Base-by-base conservation (phyloP, 1,284 basidiomycete genomes). In the Naganishia sp. region DNA sequence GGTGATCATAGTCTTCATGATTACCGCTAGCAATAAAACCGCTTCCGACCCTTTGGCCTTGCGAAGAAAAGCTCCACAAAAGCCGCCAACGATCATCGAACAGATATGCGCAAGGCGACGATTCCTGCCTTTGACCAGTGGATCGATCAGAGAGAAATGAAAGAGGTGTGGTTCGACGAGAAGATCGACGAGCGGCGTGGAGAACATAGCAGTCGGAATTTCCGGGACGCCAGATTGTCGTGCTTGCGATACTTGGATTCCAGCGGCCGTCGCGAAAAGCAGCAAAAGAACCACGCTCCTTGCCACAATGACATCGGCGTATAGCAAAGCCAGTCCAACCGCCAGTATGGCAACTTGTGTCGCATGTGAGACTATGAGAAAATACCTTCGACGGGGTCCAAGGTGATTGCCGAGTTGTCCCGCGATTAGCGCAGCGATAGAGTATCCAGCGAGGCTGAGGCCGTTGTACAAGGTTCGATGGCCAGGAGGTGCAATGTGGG, bases 151-250 rank as follows among this genome's bases (percentile, higher is more conserved):
- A 23, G 49, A 52, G 3, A 51, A n/a, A 49, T 76, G 63, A 47
- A 79, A 77, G 18, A 79, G 69, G 49, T 77, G 71, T 50, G 72
- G 72, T 61, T 78, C 77, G 7, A 75, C 67, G 23, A 80, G 72
- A 23, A 79, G 72, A 65, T 80, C 78, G 56, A 79, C 76, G 54
- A 76, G 74, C 2, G 73, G 71, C 2, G 72, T 73, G 1, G 77
- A 78, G 66, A 66, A 47, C 64, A 65, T 66, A 3, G 54, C 68
- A 42, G 63, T 65, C 2, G 67, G 56, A 4, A 65, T 57, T 15
- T 66, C 62, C 9, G 47, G 39, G 21, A 50, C 51, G 11, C 41
- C 31, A 6, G 60, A 55, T 5, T 43, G 54, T n/a, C 47, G 41
- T n/a, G 54, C 56, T 21, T 53, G 23, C 25, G 74, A 75, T 45